Percentiles rank a stretch among this genome's conserved stretches.
Evolutionary conservation across 305 asterid species (phyloP).

Genomic region (Fraxinus greggii): DNA sequence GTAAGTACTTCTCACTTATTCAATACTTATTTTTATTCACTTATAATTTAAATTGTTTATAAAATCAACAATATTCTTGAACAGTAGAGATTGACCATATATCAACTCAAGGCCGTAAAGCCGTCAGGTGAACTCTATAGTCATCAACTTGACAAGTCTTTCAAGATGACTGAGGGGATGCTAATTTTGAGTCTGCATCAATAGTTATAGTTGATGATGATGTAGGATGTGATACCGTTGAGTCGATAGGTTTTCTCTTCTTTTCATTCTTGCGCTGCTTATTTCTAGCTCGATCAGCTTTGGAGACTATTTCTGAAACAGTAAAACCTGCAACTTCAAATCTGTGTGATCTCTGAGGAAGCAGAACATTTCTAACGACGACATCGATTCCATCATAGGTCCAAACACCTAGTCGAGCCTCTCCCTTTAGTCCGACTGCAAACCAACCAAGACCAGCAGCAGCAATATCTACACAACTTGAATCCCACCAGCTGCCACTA

Average conservation of each 20-base stretch:
- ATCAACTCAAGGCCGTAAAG: too few species aligned
- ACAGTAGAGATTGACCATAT: too few species aligned
- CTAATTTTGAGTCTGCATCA: conserved; percentile 16
- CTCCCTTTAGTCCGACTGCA: conserved; percentile 81
- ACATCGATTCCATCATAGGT: conserved; percentile 79
- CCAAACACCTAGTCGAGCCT: conserved; percentile 66
- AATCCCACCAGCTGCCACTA: conserved; percentile 63
- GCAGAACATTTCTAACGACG: conserved; percentile 54
- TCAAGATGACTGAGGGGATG: not conserved
- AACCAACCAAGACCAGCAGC: conserved; percentile 94
- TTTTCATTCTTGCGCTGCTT: conserved; percentile 35
- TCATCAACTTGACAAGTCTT: not conserved
- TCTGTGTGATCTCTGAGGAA: conserved; percentile 59
- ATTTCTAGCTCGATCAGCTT: conserved; percentile 61
- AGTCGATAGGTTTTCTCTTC: conserved; percentile 34
- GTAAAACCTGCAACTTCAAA: conserved; percentile 86
- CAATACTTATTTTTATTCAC: too few species aligned
- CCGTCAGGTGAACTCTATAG: not conserved
- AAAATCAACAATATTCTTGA: not conserved
- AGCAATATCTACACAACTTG: conserved; percentile 70
- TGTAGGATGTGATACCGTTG: conserved; percentile 10
- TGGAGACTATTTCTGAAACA: conserved; percentile 68
- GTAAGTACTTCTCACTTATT: too few species aligned
- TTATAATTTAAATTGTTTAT: too few species aligned
- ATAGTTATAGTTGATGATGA: conserved; percentile 13